Evolutionary conservation across 345 rosid genomes (phyloP).

Genomic region (Kernera saxatilis): DNA sequence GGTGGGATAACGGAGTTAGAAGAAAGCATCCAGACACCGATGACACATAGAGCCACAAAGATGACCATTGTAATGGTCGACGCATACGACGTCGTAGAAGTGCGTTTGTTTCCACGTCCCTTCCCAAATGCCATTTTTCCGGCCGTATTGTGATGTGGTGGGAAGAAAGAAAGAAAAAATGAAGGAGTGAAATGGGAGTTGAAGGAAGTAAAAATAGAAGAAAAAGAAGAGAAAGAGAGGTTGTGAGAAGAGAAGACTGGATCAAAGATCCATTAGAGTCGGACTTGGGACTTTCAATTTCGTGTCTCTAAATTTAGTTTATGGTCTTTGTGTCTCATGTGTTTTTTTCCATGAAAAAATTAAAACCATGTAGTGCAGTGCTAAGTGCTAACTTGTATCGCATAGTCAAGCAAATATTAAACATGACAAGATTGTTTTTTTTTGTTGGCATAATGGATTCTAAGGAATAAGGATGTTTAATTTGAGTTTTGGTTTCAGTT

Average conservation of each 20-base stretch:
- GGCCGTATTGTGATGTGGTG: neutral
- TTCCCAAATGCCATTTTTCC: constrained; percentile 48
- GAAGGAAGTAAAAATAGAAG: constrained; percentile 18
- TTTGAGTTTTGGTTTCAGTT: neutral
- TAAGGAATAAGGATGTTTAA: neutral
- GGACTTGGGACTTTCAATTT: constrained; percentile 38
- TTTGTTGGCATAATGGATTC: neutral
- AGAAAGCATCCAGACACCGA: constrained; percentile 81
- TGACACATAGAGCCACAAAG: constrained; percentile 56
- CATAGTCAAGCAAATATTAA: neutral
- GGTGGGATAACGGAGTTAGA: constrained; percentile 48
- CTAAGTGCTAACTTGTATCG: neutral
- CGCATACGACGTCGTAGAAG: constrained; percentile 45
- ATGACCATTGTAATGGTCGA: constrained; percentile 62
- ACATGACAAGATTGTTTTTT: neutral
- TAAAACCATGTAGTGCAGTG: neutral
- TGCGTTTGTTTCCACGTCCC: constrained; percentile 51
- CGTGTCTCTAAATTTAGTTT: constrained; percentile 22
- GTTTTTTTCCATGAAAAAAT: neutral
- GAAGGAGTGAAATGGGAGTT: constrained; percentile 33
- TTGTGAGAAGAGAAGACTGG: constrained; percentile 40
- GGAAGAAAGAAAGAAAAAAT: constrained; percentile 3
- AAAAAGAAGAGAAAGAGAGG: constrained; percentile 30
- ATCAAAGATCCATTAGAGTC: constrained; percentile 53
- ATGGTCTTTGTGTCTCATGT: constrained; percentile 15